These are phyloP conservation scores for Beta macrorhiza DNA, from an alignment of 179 eudicot species.

Conservation along the genomic window DNA sequence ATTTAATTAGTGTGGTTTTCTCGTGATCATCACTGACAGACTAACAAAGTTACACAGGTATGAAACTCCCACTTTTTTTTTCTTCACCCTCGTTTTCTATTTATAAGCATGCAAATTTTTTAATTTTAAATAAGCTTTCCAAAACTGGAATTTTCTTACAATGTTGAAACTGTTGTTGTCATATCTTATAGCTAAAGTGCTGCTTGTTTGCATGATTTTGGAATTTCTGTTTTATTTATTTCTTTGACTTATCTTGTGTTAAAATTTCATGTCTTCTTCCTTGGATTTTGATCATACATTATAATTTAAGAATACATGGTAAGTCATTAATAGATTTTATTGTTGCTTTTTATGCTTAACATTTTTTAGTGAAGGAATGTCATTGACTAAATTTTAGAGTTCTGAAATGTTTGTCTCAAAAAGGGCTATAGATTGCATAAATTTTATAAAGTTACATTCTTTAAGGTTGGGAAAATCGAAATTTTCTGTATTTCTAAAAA, in stretches of 20 bases:
- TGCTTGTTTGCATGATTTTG: slow-evolving; percentile 14
- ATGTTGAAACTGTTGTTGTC: not conserved
- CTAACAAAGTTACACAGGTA: slow-evolving; percentile 14
- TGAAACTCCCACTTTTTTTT: not conserved
- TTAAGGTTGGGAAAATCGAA: not conserved
- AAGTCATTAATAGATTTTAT: not conserved
- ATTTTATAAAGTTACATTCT: not conserved
- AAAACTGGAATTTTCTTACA: slow-evolving; percentile 4
- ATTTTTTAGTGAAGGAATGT: not conserved
- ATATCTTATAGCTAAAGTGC: too few species aligned
- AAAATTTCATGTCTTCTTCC: not conserved
- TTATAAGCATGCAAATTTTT: slow-evolving; percentile 14
- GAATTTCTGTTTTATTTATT: not conserved
- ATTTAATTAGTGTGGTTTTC: not conserved
- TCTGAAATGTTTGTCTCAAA: not conserved
- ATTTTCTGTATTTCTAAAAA: not conserved
- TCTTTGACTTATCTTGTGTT: not conserved
- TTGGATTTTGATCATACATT: not conserved
- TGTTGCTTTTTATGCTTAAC: not conserved
- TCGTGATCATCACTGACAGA: not conserved
- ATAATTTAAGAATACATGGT: not conserved
- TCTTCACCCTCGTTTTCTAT: not conserved
- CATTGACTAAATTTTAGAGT: not conserved
- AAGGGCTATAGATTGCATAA: not conserved
- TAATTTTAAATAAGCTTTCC: not conserved